A percentile compares a stretch with the other conserved stretches of the same genome.
Evolutionary conservation across 1,284 basidiomycete genomes (phyloP).

Genomic region (Malassezia japonica): DNA sequence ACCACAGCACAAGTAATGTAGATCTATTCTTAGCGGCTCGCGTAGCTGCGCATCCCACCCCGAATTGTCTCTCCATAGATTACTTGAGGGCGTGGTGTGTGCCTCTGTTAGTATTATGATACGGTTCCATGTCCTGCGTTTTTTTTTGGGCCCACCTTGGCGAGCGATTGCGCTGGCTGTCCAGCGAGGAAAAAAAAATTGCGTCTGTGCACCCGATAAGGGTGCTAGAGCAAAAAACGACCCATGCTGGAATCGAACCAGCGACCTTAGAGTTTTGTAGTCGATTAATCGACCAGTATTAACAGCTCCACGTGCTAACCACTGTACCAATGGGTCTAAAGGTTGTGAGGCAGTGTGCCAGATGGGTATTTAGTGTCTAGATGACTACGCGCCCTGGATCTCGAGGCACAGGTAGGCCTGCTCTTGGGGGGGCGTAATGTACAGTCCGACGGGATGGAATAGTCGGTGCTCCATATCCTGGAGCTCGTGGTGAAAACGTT

Average conservation of each 20-base stretch:
- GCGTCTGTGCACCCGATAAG: too few species aligned
- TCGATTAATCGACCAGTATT: slow-evolving; percentile 16
- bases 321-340: slow-evolving; percentile 21
- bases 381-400: background rate
- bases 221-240: too few species aligned
- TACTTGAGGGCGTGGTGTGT: too few species aligned
- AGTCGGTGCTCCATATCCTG: background rate
- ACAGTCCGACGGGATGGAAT: background rate
- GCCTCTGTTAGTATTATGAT: too few species aligned
- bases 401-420: slow-evolving; percentile 10
- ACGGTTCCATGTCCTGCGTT: too few species aligned
- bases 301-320: slow-evolving; percentile 24
- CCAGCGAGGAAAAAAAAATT: background rate
- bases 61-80: background rate
- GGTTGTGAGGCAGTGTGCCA: too few species aligned
- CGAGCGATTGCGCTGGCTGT: too few species aligned
- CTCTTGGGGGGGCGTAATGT: background rate
- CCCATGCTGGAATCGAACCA: slow-evolving; percentile 22
- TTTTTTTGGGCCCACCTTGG: too few species aligned
- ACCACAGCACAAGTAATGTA: slow-evolving; percentile 7
- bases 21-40: background rate
- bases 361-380: background rate
- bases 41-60: background rate
- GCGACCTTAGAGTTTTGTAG: slow-evolving; percentile 21
- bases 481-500: background rate